A percentile compares a stretch with the other conserved stretches of the same genome.
These are phyloP conservation scores for Nadsonia fulvescens DNA, from an alignment of 805 yeast genomes.

Conservation along the genomic window DNA sequence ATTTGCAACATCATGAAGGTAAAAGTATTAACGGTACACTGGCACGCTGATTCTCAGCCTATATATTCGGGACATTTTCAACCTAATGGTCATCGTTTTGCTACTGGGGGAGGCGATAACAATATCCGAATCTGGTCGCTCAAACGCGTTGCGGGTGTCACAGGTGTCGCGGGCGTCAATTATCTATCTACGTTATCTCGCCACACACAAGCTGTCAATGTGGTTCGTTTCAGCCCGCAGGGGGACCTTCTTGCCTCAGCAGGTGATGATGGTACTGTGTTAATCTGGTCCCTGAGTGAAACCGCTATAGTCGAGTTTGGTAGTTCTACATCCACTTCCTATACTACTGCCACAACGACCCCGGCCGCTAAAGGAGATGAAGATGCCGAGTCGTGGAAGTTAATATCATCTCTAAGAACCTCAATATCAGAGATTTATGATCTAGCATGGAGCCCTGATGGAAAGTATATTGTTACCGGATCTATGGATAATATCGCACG, in stretches of 20 bases:
- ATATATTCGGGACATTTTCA: constrained; percentile 23
- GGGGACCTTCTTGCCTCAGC: constrained; percentile 69
- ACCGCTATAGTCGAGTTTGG: constrained; percentile 41
- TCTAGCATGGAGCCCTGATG: constrained; percentile 82
- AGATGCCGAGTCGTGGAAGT: constrained; percentile 59
- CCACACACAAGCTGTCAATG: constrained; percentile 91
- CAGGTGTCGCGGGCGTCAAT: constrained; percentile 28
- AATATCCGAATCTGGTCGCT: constrained; percentile 43
- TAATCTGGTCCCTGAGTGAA: constrained; percentile 46
- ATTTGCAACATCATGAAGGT: constrained; percentile 17
- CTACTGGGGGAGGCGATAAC: constrained; percentile 90
- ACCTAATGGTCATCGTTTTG: constrained; percentile 29
- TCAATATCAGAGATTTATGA: constrained; percentile 88
- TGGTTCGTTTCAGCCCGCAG: constrained; percentile 55
- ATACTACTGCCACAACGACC: too few relatives aligned
- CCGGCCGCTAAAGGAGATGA: constrained; percentile 12
- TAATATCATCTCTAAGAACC: too few relatives aligned
- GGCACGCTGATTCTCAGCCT: constrained; percentile 26
- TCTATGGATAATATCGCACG: constrained; percentile 79
- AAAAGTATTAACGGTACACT: constrained; percentile 21
- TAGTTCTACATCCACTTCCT: constrained; percentile 2
- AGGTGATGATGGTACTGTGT: constrained; percentile 84
- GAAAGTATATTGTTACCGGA: constrained; percentile 61
- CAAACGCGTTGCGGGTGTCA: constrained; percentile 14
- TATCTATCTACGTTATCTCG: constrained; percentile 68